These are phyloP conservation scores for Umbilicus rupestris DNA, from an alignment of 164 flowering plant genomes.

Conservation along the genomic window DNA sequence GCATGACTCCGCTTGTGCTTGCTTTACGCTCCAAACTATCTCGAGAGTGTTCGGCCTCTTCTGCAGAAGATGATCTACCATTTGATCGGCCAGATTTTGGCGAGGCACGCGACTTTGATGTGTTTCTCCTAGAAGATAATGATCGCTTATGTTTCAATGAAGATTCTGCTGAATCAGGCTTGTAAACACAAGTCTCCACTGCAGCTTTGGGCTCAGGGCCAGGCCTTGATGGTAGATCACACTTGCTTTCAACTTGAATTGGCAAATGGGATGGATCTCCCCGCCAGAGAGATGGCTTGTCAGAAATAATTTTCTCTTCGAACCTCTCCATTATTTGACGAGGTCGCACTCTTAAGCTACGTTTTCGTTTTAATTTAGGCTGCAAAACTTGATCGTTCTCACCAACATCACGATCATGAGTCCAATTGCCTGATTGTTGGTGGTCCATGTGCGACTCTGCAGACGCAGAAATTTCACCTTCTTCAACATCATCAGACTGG, in stretches of 20 bases:
- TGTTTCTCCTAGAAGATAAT: constrained; percentile 39
- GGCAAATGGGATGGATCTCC: constrained; percentile 53
- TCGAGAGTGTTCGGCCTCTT: constrained; percentile 42
- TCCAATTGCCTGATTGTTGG: constrained; percentile 95
- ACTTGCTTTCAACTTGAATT: constrained; percentile 34
- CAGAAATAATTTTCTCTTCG: constrained; percentile 51
- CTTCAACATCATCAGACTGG: constrained; percentile 87
- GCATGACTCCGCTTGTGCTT: constrained; percentile 29
- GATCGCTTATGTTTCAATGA: constrained; percentile 38
- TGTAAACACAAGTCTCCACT: constrained; percentile 27
- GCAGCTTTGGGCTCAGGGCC: constrained; percentile 35
- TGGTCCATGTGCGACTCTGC: constrained; percentile 79
- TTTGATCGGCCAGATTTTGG: constrained; percentile 47
- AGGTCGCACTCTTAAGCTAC: constrained; percentile 77
- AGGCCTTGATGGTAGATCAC: constrained; percentile 37
- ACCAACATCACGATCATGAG: constrained; percentile 85
- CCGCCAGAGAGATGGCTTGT: constrained; percentile 31
- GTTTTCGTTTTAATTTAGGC: constrained; percentile 85
- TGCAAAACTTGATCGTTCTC: constrained; percentile 97
- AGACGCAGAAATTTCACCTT: constrained; percentile 92
- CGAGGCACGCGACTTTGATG: constrained; percentile 41
- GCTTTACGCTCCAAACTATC: constrained; percentile 58
- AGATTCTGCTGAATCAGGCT: constrained; percentile 43
- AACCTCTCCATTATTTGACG: constrained; percentile 48
- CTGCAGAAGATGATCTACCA: constrained; percentile 29